Evolutionary conservation across 108 stramenopile species (phyloP), one percentile per base, ranked within the genome.

Genomic region (Craspedostauros australis): DNA sequence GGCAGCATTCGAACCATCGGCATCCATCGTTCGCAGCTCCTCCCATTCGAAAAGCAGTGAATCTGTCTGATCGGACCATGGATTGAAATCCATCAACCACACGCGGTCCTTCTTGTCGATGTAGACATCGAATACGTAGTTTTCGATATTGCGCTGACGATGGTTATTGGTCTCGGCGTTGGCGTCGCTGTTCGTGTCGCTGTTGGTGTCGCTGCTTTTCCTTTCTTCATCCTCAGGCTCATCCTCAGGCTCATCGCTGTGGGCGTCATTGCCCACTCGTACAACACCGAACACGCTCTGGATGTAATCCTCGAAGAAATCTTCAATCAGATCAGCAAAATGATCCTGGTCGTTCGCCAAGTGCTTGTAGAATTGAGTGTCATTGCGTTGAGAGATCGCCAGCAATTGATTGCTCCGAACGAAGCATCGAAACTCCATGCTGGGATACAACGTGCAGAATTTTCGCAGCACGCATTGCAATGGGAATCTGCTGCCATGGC

Each of bases 381-480:
- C 76, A 42, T 92, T 60, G 25, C 83, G 67, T 57, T 89, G 85
- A 4, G 79, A 87, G 34, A 88, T 68, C 29, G 75, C 84, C 28
- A 86, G 47, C 33, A 72, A 32, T 34, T 81, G 64, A 39, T 77
- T 59, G 26, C 71, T 49, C 39, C 77, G 62, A 20, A 97, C 72
- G 62, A 97, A 97, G 44, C 93, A 94, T 7, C 96, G 86, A 72
- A 95, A 97, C 59, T 95, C 93, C 88, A 93, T 93, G 53, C 86
- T 80, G 8, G 91, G 86, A 59, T 93, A 80, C 0, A 95, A 81
- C 48, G 92, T 91, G 60, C 92, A 90, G 94, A 93, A 95, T 60
- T 95, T 93, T 33, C 92, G 66, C 47, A 98, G 57, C 6, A 90
- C 83, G 25, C 94, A 57, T 51, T 88, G 45, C 41, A 69, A 33